A percentile compares a stretch with the other conserved stretches of the same genome.
These are phyloP conservation scores for Fomitopsis pinicola DNA, from an alignment of 1,284 basidiomycete species.

Conservation along the genomic window DNA sequence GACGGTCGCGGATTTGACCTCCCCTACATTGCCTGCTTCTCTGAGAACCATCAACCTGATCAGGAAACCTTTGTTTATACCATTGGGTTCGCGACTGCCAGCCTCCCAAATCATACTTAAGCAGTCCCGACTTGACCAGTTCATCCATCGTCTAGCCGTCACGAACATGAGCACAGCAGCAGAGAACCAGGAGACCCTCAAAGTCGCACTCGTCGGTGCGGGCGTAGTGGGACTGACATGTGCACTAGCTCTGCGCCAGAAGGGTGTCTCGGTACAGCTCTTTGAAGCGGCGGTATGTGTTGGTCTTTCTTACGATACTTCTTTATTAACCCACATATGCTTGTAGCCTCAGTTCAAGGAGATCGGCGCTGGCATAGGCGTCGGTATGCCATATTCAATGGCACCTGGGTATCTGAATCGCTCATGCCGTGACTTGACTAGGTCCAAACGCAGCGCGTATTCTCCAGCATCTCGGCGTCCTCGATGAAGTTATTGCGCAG, in stretches of 20 bases:
- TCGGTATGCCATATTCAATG: constrained; percentile 32
- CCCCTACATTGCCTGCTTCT: neutral
- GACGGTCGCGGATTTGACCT: neutral
- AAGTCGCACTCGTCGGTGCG: constrained; percentile 49
- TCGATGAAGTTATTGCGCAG: constrained; percentile 35
- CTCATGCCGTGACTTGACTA: constrained; percentile 16
- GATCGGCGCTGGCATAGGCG: constrained; percentile 49
- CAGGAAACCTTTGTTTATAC: neutral
- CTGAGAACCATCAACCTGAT: neutral
- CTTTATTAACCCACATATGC: neutral
- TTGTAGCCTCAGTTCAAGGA: constrained; percentile 41
- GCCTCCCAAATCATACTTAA: neutral
- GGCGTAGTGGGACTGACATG: constrained; percentile 48
- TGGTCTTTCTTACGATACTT: neutral
- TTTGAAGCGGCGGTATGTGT: constrained; percentile 46
- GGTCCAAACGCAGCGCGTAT: constrained; percentile 48
- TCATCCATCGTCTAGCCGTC: neutral
- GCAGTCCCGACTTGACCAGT: neutral
- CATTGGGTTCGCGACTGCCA: too few species aligned
- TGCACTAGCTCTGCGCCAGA: constrained; percentile 38
- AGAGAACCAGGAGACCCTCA: constrained; percentile 33
- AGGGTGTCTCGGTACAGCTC: constrained; percentile 41
- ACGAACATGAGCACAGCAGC: neutral
- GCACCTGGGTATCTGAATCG: neutral
- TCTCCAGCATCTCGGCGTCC: constrained; percentile 39